phyloP scores from a whole-genome alignment of 2,329 filamentous ascomycete species.

The Fusarium guadeloupense region DNA sequence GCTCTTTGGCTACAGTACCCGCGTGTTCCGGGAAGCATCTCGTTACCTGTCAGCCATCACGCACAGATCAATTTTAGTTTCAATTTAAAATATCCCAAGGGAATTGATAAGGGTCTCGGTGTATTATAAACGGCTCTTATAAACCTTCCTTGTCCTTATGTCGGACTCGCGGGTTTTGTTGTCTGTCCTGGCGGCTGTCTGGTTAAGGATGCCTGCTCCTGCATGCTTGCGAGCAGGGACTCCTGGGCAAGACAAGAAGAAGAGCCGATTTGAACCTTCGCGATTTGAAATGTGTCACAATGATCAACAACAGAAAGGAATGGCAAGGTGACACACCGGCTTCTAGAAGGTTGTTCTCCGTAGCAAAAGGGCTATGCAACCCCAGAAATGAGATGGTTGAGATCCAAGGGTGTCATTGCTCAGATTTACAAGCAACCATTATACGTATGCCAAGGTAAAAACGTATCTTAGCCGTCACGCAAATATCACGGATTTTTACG shows the following conservation, averaged over 20 bases:
- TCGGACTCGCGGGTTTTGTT: neutral
- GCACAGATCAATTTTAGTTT: too few species aligned
- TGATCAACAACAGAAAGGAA: neutral
- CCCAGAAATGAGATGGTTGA: too few species aligned
- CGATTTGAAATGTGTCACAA: neutral
- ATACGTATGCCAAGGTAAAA: too few species aligned
- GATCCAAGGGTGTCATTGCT: too few species aligned
- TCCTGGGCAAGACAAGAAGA: neutral
- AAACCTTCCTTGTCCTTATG: neutral
- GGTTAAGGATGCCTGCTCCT: neutral
- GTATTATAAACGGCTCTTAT: too few species aligned
- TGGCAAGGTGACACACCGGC: neutral
- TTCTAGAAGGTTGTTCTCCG: neutral
- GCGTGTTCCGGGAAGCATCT: neutral
- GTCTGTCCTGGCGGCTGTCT: neutral
- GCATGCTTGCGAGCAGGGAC: neutral
- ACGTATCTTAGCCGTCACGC: neutral
- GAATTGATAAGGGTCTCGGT: too few species aligned
- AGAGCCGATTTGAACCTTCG: neutral
- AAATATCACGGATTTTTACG: neutral
- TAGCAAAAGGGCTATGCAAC: neutral
- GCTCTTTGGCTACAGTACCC: neutral
- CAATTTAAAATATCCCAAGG: neutral
- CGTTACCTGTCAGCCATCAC: neutral
- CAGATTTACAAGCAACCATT: too few species aligned